phyloP scores from a whole-genome alignment of 345 rosid species.

The Brassica juncea region DNA sequence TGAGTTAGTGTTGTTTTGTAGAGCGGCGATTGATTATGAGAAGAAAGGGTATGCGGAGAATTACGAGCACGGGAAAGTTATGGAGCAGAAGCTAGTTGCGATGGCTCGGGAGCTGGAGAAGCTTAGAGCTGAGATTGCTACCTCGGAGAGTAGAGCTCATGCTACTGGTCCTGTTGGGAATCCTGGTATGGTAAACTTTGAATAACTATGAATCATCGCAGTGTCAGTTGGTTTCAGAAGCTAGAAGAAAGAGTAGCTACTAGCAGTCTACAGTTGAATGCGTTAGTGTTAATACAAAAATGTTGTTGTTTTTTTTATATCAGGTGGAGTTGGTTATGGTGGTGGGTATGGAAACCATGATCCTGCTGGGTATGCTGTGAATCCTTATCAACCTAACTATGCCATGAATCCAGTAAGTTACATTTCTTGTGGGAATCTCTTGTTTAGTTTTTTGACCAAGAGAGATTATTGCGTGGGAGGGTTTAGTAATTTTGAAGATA shows the following conservation, averaged over 20 bases:
- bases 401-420: constrained; percentile 81
- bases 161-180: constrained; percentile 54
- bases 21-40: constrained; percentile 90
- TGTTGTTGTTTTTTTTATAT: constrained; percentile 4
- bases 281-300: background rate
- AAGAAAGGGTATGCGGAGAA: constrained; percentile 97
- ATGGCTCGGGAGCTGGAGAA: constrained; percentile 97
- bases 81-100: constrained; percentile 89
- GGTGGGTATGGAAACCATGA: constrained; percentile 65
- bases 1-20: constrained; percentile 26
- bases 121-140: constrained; percentile 91
- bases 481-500: background rate
- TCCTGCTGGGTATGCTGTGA: constrained; percentile 61
- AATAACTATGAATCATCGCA: background rate
- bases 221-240: background rate
- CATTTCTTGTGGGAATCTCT: background rate
- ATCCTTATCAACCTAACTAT: constrained; percentile 68
- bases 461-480: background rate
- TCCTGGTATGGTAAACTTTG: constrained; percentile 45
- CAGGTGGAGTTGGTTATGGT: constrained; percentile 60
- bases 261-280: constrained; percentile 15
- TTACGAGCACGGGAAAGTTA: constrained; percentile 85
- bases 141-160: constrained; percentile 74
- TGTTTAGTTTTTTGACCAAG: background rate
- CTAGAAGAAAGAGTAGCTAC: background rate